Base-by-base conservation (phyloP, 2,329 filamentous ascomycete species). In the Podosphaera leucotricha region DNA sequence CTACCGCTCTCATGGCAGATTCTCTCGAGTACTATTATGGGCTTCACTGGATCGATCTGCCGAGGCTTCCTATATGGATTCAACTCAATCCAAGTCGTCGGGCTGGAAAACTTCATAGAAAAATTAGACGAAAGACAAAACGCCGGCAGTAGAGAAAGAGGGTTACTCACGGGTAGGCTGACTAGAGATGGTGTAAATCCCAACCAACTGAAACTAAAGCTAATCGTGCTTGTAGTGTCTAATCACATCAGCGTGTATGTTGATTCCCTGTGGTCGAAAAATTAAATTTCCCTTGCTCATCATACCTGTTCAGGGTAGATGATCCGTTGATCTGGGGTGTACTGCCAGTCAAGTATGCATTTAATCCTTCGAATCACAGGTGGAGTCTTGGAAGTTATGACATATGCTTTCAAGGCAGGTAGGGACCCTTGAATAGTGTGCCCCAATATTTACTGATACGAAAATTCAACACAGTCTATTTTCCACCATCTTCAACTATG, bases 261-360 rank as follows among this genome's bases (percentile, higher is more conserved):
- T 60, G 15, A 28, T 7, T 20, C 21, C 18, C 38, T 18, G 10
- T 13, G 35, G 15, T n/a, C 28, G 35, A 7, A 19, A 16, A 20
- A 11, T 8, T 36, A 15, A 22, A 43, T 35, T 33, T 35, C 19
- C 7, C 19, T 16, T 15, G 30, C 41, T 30, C 26, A 33, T 21
- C 20, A 36, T 46, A 7, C 43, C 41, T 50, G 43, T 53, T 50
- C 59, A 94, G 87, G 47, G 64, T 95, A 53, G 90, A 98, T 62
- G 90, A 98, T 63, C 90, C 90, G 21, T 63, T 95, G 46, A 76
- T 94, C 53, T 98, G 87, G 87, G 90, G 87, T 16, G 73, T 84
- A 30, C 64, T 98, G 3, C 90, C 90, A 1, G 60, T 82, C 39
- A 68, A 71, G 42, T 83, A 90, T 56, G 65, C 72, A 50, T 75